phyloP scores from a whole-genome alignment of 1,284 basidiomycete genomes.

The Trichosporon sp. region DNA sequence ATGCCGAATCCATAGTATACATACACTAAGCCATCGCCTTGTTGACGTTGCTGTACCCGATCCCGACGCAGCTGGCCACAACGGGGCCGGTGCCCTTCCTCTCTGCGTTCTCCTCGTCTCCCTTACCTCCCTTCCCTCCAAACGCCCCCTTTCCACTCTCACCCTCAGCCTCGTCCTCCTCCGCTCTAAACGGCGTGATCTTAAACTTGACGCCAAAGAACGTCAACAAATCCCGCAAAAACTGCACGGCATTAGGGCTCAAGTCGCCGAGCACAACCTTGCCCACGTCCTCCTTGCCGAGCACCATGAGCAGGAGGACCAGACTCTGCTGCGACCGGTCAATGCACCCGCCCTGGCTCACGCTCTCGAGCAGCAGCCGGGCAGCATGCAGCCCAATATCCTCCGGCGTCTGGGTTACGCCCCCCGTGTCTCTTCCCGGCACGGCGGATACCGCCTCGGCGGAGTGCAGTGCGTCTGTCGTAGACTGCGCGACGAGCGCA shows the following conservation, averaged over 20 bases:
- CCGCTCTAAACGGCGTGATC: slow-evolving; percentile 39
- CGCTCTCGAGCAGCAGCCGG: slow-evolving; percentile 68
- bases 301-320: slow-evolving; percentile 83
- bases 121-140: too few species aligned
- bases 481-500: slow-evolving; percentile 83
- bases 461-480: slow-evolving; percentile 81
- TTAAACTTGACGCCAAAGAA: slow-evolving; percentile 68
- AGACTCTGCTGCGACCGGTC: slow-evolving; percentile 84
- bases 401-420: slow-evolving; percentile 64
- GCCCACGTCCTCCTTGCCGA: slow-evolving; percentile 94
- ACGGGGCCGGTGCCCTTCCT: slow-evolving; percentile 31
- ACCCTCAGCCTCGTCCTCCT: slow-evolving; percentile 16
- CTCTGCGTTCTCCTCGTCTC: neutral
- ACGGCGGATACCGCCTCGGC: slow-evolving; percentile 60
- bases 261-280: slow-evolving; percentile 78
- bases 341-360: slow-evolving; percentile 79
- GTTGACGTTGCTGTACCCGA: slow-evolving; percentile 52
- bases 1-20: neutral
- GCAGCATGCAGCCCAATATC: slow-evolving; percentile 81
- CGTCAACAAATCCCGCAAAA: slow-evolving; percentile 72
- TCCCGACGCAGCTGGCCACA: slow-evolving; percentile 49
- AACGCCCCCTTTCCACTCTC: too few species aligned
- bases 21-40: slow-evolving; percentile 45
- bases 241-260: slow-evolving; percentile 75
- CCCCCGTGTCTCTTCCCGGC: neutral